Base-by-base conservation (phyloP, 1,284 basidiomycete species). In the Tilletiaria anomala region DNA sequence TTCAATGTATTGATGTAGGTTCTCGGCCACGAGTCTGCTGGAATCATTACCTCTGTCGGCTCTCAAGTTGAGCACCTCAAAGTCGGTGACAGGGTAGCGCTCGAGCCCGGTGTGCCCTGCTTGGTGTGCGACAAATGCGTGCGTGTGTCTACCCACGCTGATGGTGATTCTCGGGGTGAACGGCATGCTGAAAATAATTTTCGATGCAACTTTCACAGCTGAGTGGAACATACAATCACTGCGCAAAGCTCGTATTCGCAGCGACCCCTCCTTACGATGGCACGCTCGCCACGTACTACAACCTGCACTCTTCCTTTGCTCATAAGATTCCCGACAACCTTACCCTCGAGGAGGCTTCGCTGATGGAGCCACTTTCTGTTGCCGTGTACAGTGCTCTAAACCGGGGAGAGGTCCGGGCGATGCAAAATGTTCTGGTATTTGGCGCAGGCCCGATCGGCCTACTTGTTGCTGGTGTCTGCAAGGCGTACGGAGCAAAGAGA, bases 331-430 rank as follows among this genome's bases (percentile, higher is more conserved):
- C 69, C 0, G 68, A 70, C 44, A 58, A 57, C 24, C 69, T 72
- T 50, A 57, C 63, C 32, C 52, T 71, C 18, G 69, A 70, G 37
- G 70, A 72, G 44, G 73, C 68, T 4, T 68, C 67, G 3, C 69
- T 74, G 82, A 88, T 94, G 73, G 89, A 96, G 69, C 91, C 91
- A 6, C 76, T 94, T 31, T 78, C 85, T 14, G 91, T 96, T 24
- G 91, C 79, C 5, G 77, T 93, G 11, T 88, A 96, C 68, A 79
- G 84, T 1, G 80, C 93, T 23, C 76, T 78, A 35, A 82, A 76
- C 55, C 73, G 87, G 29, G 88, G 81, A 17, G 70, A 74, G 29
- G 73, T 93, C 65, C 76, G 52, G n/a, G 54, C 56, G 10, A 53
- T 58, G 47, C 50, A 66, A 17, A 69, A 67, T 35, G 68, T 69